These are phyloP conservation scores for Yarrowia sp. DNA, from an alignment of 805 yeast genomes.

Conservation along the genomic window DNA sequence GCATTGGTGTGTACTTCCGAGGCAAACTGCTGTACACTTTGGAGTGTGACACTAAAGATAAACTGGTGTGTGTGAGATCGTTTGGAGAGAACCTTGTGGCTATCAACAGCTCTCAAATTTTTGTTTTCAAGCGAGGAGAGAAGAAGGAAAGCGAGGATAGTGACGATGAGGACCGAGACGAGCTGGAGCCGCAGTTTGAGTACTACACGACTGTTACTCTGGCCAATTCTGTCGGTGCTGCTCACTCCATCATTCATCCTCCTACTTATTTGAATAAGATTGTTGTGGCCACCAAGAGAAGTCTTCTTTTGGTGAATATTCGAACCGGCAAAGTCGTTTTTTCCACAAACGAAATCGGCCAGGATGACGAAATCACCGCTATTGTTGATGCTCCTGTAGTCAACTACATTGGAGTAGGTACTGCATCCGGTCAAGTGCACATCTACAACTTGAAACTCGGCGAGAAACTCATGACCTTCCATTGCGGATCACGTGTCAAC, in stretches of 20 bases:
- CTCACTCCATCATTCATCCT: slow-evolving; percentile 71
- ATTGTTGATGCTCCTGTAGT: slow-evolving; percentile 82
- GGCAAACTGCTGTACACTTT: slow-evolving; percentile 58
- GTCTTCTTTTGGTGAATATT: slow-evolving; percentile 64
- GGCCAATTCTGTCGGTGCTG: slow-evolving; percentile 63
- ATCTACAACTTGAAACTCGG: slow-evolving; percentile 70
- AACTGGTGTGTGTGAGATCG: not conserved
- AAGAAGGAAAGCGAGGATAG: slow-evolving; percentile 39
- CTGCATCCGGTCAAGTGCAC: slow-evolving; percentile 61
- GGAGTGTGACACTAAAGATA: slow-evolving; percentile 37
- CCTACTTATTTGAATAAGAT: slow-evolving; percentile 92
- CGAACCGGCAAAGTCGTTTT: slow-evolving; percentile 71
- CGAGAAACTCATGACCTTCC: slow-evolving; percentile 47
- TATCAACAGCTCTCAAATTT: slow-evolving; percentile 54
- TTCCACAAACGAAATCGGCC: slow-evolving; percentile 48
- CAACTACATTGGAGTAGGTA: slow-evolving; percentile 78
- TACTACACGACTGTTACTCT: slow-evolving; percentile 62
- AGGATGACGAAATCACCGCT: slow-evolving; percentile 56
- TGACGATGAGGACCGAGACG: slow-evolving; percentile 7
- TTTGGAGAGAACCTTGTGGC: slow-evolving; percentile 36
- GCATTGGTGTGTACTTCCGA: slow-evolving; percentile 71
- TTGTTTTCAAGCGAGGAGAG: slow-evolving; percentile 48
- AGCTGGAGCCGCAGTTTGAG: slow-evolving; percentile 41
- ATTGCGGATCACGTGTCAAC: slow-evolving; percentile 44
- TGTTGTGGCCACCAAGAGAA: slow-evolving; percentile 70